Evolutionary conservation across 768 basidiomycete species (phyloP), one percentile per base, ranked within the genome.

Genomic region (Hericium coralloides): DNA sequence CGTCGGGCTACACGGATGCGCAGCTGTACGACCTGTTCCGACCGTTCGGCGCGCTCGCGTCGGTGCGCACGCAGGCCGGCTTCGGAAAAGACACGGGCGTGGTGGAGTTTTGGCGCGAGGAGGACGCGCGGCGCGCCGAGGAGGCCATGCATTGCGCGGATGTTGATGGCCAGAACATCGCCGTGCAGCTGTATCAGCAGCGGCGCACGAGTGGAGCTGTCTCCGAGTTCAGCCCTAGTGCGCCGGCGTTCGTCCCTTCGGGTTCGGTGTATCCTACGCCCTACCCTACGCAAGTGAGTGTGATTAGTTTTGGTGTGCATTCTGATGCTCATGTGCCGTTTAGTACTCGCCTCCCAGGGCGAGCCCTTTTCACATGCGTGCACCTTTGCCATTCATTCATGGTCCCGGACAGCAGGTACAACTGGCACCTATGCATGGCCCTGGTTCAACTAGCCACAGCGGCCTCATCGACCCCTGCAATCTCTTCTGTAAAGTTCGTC

Each of bases 381-480:
- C 75, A 55, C 70, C 78, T 37, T 69, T 74, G 20, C 70, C 78
- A 2, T 92, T 92, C 65, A 76, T 90, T 8, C 90, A 92, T 68
- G 91, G 92, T 10, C 92, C 92, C 12, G 92, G 92, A 3, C 92
- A 94, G 67, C 91, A 92, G 68, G 89, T 93, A 37, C 90, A 94
- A 68, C 77, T 85, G 8, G 90, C 91, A 1, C 92, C 91, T 14
- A 53, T 79, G 49, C 59, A 62, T 18, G 90, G 90, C 3, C 89
- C 87, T 39, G 89, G 89, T n/a, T 84, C 88, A 38, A 81, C 63
- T 55, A 92, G 89, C 65, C 88, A 92, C 65, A 91, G 89, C 60
- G 92, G 92, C 18, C 76, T 94, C 25, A 92, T 92, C 59, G 91
- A 92, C 69, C 91, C 92, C 0, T 93, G 90, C 76, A 92, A 92